Conservation (phyloP, 306 rosid genomes). For the Quercus gilva region DNA sequence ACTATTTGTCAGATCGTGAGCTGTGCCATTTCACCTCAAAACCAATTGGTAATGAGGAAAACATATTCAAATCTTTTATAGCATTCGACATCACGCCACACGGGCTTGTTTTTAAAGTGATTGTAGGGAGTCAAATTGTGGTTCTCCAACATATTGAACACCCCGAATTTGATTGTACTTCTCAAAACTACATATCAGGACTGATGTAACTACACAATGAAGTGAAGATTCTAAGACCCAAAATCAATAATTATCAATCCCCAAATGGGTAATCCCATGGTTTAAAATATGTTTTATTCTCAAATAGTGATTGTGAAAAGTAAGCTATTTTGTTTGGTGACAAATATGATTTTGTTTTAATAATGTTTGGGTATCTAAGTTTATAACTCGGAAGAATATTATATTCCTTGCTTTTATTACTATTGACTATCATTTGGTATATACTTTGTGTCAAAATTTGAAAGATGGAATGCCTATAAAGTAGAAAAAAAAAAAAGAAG, state of each 20-base stretch:
- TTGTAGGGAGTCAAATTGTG: too few relatives aligned
- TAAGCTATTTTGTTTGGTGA: too few relatives aligned
- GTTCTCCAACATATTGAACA: background rate
- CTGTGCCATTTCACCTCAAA: rapidly evolving
- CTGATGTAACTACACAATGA: conserved; percentile 32
- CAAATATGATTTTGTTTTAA: background rate
- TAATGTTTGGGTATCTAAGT: background rate
- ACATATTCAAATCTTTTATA: too few relatives aligned
- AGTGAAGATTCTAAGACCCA: background rate
- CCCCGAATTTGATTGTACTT: conserved; percentile 3
- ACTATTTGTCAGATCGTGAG: too few relatives aligned
- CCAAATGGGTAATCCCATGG: background rate
- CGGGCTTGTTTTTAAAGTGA: rapidly evolving
- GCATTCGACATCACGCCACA: too few relatives aligned
- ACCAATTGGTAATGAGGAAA: rapidly evolving
- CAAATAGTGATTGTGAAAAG: too few relatives aligned
- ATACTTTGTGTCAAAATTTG: background rate
- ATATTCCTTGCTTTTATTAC: background rate
- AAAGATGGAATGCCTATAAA: background rate
- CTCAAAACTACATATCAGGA: background rate
- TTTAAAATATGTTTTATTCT: too few relatives aligned
- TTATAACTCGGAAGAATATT: too few relatives aligned
- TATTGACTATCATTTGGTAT: background rate
- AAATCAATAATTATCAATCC: background rate
- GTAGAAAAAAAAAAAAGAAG: background rate